Evolutionary conservation across 441 rosid genomes (phyloP), one percentile per base, ranked within the genome.

Genomic region (Breynia disticha): DNA sequence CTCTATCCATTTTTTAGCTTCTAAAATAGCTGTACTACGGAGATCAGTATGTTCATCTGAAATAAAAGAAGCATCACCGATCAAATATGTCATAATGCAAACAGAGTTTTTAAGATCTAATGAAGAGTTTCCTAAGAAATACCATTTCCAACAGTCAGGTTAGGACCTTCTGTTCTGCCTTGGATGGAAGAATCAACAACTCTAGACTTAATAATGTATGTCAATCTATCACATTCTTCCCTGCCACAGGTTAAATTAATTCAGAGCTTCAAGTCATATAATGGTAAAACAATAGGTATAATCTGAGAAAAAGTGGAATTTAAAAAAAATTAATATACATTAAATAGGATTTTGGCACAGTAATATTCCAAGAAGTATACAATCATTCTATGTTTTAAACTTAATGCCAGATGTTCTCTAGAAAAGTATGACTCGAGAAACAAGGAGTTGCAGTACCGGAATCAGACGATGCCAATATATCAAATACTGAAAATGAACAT

Each of bases 1-100:
- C 70, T 79, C 80, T 24, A 84, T 60, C 95, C 97, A 88, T 61
- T 75, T 86, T 60, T 74, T 84, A 48, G 97, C 96, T 76, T 82
- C 91, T 56, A 48, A 62, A 52, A 86, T 73, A 71, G 84, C 85
- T 68, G 73, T 54, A 63, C 54, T 67, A 59, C 78, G 61, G 57
- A 67, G 60, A 61, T 74, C 84, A 70, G 78, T 64, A 63, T 66
- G 75, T 42, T 60, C 71, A 67, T 76, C 90, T 84, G 79, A 41
- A 63, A 67, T 39, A 41, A 11, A 57, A 62, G 51, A 49, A 56
- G 53, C 22, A 19, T 51, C 53, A 63, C 61, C 48, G 59, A 63
- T 56, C 44, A 65, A 62, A 48, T 24, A 49, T 41, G 17, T 13
- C 15, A 60, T 41, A 54, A 50, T 38, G 56, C 59, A 69, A 11